Evolutionary conservation across 257 asterid species (phyloP), one percentile per base, ranked within the genome.

Genomic region (Coffea eugenioides): DNA sequence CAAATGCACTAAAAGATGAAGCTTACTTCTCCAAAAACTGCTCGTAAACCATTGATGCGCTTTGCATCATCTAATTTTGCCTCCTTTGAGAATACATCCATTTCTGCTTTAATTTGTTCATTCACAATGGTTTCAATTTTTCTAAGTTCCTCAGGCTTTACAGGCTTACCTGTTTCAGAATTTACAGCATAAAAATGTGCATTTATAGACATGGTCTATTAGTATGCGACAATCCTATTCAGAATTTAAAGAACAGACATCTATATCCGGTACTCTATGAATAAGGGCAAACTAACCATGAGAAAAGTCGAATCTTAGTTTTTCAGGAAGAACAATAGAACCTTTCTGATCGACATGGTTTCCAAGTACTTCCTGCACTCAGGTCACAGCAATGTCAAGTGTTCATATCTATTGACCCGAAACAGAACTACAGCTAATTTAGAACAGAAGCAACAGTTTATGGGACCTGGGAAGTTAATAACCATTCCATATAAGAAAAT

Each of bases 271-370:
- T 23, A 16, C 70, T 39, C 64, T 18, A 36, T 25, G 34, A 74
- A 25, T 34, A 74, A 10, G 56, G 49, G 61, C 31, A 70, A 77
- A 80, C 94, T 89, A 79, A 93, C 98, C 98, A 77, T 93, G 98
- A 77, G 98, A 95, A 87, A 96, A 96, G 89, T 96, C 99, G 56
- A 81, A 96, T 91, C 99, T 94, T 91, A 96, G 85, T 86, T 96
- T 96, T 85, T 92, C 98, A 77, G 98, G 95, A 86, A 96, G 98
- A 83, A 96, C 99, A 57, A 96, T 94, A 83, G 99, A 96, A 69
- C 99, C 99, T 88, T 94, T 96, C 91, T 96, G 99, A 89, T 96
- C 97, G 84, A 96, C 92, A 83, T 96, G 98, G 79, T 86, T 85
- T 45, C 99, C 99, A 67, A 96, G 98, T 68, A 96, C 97, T 88